Conservation (phyloP, 257 asterid genomes). For the Nicotiana otophora region DNA sequence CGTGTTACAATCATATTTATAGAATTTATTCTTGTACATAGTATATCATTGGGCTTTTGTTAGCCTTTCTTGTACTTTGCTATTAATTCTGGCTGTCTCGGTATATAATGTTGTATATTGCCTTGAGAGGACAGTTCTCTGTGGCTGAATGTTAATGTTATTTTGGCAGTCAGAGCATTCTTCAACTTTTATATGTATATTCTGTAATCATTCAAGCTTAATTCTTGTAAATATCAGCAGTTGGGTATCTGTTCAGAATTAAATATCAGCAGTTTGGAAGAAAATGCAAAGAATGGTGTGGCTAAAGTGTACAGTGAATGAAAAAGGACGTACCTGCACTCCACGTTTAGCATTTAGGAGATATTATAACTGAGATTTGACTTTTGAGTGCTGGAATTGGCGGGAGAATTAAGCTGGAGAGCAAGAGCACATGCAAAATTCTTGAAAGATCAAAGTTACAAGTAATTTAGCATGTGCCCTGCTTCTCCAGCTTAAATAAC, state of each 20-base stretch:
- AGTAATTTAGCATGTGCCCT: constrained; percentile 28
- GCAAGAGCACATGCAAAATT: constrained; percentile 20
- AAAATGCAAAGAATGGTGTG: not conserved
- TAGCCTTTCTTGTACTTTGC: not conserved
- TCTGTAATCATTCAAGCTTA: not conserved
- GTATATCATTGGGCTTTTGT: not conserved
- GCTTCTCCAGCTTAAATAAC: constrained; percentile 25
- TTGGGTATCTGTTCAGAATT: not conserved
- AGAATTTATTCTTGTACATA: not conserved
- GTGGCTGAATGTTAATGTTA: constrained; percentile 1
- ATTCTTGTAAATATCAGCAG: not conserved
- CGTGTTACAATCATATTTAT: not conserved
- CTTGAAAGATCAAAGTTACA: not conserved
- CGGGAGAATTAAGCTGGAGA: constrained; percentile 12
- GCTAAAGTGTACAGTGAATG: not conserved
- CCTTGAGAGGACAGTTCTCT: constrained; percentile 2
- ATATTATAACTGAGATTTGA: not conserved
- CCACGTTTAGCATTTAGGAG: not conserved
- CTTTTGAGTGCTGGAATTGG: not conserved
- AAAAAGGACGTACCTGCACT: not conserved
- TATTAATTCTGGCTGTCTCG: not conserved
- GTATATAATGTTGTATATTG: constrained; percentile 5
- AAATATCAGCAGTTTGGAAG: not conserved
- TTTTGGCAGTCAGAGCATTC: constrained; percentile 7
- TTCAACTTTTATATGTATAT: not conserved